Evolutionary conservation across 2,329 filamentous ascomycete species (phyloP), one percentile per base, ranked within the genome.

Genomic region (Corinectria fuckeliana): DNA sequence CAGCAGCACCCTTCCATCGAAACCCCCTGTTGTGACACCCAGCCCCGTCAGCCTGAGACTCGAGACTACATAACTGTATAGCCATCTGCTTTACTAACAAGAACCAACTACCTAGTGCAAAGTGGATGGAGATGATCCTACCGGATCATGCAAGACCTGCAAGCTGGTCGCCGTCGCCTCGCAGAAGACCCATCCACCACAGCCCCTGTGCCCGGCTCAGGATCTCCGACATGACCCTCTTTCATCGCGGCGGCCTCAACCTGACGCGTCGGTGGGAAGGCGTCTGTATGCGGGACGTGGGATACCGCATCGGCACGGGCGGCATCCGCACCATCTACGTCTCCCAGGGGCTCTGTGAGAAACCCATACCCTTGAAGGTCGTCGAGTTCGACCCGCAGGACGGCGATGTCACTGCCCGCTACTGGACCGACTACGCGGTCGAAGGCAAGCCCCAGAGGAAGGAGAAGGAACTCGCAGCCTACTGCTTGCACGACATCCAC

Each of bases 161-260:
- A 60, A 68, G 6, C 67, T 63, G 1, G 74, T 81, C 3, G 70
- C 73, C 10, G 71, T 67, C 25, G 73, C 72, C 1, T 82, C 80
- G 0, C 78, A 77, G 36, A 84, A 81, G 61, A 78, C 80, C n/a
- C 2, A 77, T 84, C 5, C 81, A 84, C 53, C 71, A 73, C 21
- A 66, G 80, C 4, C 74, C 75, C 0, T 85, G 82, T 56, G 67
- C 75, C 13, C 77, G 82, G 11, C 76, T 72, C 62, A 80, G 79
- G 61, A 70, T 84, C 10, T 75, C 73, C 21, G 75, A 80, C 8
- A 71, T 78, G 14, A 63, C 71, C 1, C 66, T 81, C 4, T 80
- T 75, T 59, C 80, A 82, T n/a, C 67, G 69, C 1, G 76, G 79
- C 4, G 79, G 80, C 1, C 72, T 83, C 13, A 65, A 72, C 2